Evolutionary conservation across 2,329 filamentous ascomycete species (phyloP).

Genomic region (Cladosporium sp.): DNA sequence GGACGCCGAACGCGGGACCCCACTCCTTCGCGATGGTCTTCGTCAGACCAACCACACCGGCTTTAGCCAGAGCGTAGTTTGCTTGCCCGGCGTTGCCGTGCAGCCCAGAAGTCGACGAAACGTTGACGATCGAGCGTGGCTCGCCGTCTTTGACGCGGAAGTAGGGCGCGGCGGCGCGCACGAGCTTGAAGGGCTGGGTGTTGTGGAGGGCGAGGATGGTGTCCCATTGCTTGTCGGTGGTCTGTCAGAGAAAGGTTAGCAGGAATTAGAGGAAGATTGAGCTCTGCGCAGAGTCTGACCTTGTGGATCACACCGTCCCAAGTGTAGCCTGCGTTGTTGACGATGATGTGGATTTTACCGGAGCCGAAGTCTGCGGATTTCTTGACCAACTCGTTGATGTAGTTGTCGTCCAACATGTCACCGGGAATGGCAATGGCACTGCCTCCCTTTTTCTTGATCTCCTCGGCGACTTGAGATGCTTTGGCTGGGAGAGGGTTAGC

Average conservation of each 20-base stretch:
- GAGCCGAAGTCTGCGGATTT: constrained; percentile 71
- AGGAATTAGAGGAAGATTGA: not conserved
- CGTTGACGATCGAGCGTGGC: constrained; percentile 73
- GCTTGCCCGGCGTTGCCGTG: constrained; percentile 87
- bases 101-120: constrained; percentile 73
- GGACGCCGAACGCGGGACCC: constrained; percentile 76
- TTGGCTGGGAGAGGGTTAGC: constrained; percentile 39
- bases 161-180: constrained; percentile 73
- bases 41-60: constrained; percentile 72
- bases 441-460: constrained; percentile 62
- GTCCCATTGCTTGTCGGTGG: constrained; percentile 86
- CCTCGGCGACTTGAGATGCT: constrained; percentile 58
- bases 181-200: constrained; percentile 78
- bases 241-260: constrained; percentile 37
- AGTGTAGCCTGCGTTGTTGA: constrained; percentile 88
- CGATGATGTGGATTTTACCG: constrained; percentile 84
- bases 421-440: constrained; percentile 68
- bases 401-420: constrained; percentile 66
- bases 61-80: constrained; percentile 82
- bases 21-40: constrained; percentile 90
- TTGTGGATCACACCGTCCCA: constrained; percentile 93
- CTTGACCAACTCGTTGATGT: constrained; percentile 66
- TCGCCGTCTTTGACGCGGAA: constrained; percentile 82
- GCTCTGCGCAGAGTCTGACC: constrained; percentile 29
- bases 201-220: constrained; percentile 78